Percentiles rank a stretch among this genome's conserved stretches.
Evolutionary conservation across 257 asterid species (phyloP).

Genomic region (Ilex aquifolium): DNA sequence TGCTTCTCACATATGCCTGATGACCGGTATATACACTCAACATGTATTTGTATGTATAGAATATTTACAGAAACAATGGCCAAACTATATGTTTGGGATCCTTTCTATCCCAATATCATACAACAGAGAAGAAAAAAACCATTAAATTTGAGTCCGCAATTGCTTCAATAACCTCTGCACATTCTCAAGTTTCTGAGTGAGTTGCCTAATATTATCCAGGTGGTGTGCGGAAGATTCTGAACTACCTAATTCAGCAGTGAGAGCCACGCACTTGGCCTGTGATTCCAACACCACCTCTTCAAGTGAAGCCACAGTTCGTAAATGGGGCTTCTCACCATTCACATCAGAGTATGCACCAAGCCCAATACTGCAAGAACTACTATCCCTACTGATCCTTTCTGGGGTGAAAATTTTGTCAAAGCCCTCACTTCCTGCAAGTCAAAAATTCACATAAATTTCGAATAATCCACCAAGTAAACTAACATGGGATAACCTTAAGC

Average conservation of each 20-base stretch:
- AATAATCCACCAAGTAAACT: neutral
- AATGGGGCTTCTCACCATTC: slow-evolving; percentile 20
- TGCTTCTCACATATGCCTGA: slow-evolving; percentile 13
- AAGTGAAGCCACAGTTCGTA: slow-evolving; percentile 60
- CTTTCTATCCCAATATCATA: slow-evolving; percentile 10
- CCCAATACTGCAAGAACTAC: slow-evolving; percentile 28
- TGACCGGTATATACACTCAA: slow-evolving; percentile 6
- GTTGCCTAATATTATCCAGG: slow-evolving; percentile 44
- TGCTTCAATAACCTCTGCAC: slow-evolving; percentile 64
- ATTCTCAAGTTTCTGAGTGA: slow-evolving; percentile 67
- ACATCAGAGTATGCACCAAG: slow-evolving; percentile 28
- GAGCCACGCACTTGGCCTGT: slow-evolving; percentile 58
- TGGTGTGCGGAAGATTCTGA: slow-evolving; percentile 38
- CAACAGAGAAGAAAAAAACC: slow-evolving; percentile 1
- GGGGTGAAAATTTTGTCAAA: slow-evolving; percentile 67
- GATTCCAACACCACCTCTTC: slow-evolving; percentile 65
- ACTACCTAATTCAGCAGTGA: slow-evolving; percentile 38
- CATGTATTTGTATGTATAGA: slow-evolving; percentile 2
- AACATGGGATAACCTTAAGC: too few species aligned
- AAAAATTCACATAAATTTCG: neutral
- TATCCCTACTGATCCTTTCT: slow-evolving; percentile 44
- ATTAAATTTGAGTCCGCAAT: slow-evolving; percentile 48
- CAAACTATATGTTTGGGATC: slow-evolving; percentile 12
- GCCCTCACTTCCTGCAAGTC: slow-evolving; percentile 62
- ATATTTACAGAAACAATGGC: slow-evolving; percentile 26